Conservation (phyloP, 1,284 basidiomycete species). For the Austroboletus novae-zelandiae region DNA sequence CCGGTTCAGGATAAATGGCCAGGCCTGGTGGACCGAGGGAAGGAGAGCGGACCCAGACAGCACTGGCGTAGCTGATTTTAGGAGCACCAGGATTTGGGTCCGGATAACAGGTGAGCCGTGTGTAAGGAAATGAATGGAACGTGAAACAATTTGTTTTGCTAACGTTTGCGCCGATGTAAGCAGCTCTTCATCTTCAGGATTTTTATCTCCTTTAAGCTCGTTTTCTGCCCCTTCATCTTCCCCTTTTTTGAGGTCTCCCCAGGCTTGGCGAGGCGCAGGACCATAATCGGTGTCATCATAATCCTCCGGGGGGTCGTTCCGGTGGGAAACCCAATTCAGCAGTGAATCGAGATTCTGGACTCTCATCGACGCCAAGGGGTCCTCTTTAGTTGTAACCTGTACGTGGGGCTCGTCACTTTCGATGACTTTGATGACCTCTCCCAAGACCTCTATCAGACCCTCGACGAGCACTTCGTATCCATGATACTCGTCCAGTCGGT, state of each 20-base stretch:
- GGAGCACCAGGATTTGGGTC: slow-evolving; percentile 72
- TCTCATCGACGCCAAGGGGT: slow-evolving; percentile 18
- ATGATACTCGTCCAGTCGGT: slow-evolving; percentile 89
- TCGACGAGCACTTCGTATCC: slow-evolving; percentile 85
- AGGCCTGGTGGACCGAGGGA: slow-evolving; percentile 80
- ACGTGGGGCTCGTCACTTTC: slow-evolving; percentile 46
- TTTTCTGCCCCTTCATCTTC: slow-evolving; percentile 26
- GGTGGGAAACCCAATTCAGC: slow-evolving; percentile 60
- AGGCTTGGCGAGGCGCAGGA: slow-evolving; percentile 56
- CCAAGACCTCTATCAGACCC: slow-evolving; percentile 83
- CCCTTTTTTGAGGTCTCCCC: slow-evolving; percentile 39
- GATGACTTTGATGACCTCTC: slow-evolving; percentile 71
- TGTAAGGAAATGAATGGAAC: slow-evolving; percentile 87
- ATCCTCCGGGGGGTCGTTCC: slow-evolving; percentile 39
- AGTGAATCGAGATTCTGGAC: slow-evolving; percentile 46
- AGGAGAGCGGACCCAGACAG: slow-evolving; percentile 75
- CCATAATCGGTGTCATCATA: slow-evolving; percentile 51
- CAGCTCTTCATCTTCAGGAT: slow-evolving; percentile 42
- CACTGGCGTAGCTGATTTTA: slow-evolving; percentile 71
- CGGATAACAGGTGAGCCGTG: slow-evolving; percentile 83
- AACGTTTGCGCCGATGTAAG: slow-evolving; percentile 70
- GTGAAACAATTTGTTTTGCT: slow-evolving; percentile 79
- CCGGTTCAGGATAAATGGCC: slow-evolving; percentile 87
- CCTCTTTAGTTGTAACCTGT: slow-evolving; percentile 15
- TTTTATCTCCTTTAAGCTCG: slow-evolving; percentile 21